Evolutionary conservation across 116 monocot species (phyloP).

Genomic region (Cymodocea nodosa): DNA sequence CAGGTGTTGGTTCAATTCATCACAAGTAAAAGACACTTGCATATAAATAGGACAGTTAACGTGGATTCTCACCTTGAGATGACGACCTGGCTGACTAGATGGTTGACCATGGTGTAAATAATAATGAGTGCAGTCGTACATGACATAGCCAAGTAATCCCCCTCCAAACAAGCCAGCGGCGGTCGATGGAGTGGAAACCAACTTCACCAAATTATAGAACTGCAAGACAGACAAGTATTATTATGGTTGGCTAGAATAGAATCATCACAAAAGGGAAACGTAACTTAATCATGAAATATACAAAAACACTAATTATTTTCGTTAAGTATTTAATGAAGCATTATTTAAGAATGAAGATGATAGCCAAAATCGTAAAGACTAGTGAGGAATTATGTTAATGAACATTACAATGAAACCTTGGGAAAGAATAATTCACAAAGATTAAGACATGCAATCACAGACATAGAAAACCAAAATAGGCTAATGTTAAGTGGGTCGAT

Average conservation of each 20-base stretch:
- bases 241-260: no score
- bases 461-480: no score
- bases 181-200: slow-evolving; percentile 34
- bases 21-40: background rate
- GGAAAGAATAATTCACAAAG: no score
- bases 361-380: no score
- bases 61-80: slow-evolving; percentile 54
- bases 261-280: background rate
- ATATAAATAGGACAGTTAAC: background rate
- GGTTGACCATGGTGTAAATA: slow-evolving; percentile 91
- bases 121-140: slow-evolving; percentile 96
- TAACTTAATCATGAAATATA: background rate
- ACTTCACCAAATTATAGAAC: slow-evolving; percentile 55
- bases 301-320: no score
- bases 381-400: no score
- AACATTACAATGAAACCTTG: no score
- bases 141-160: slow-evolving; percentile 76
- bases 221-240: slow-evolving; percentile 9
- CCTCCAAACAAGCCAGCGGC: slow-evolving; percentile 69
- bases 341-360: no score
- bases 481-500: no score
- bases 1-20: no score
- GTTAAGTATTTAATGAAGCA: no score
- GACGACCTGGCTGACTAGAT: slow-evolving; percentile 30
- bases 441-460: no score